A percentile compares a stretch with the other conserved stretches of the same genome.
phyloP scores from a whole-genome alignment of 1,139 yeast genomes.

The Blastobotrys raffinosifermentans region DNA sequence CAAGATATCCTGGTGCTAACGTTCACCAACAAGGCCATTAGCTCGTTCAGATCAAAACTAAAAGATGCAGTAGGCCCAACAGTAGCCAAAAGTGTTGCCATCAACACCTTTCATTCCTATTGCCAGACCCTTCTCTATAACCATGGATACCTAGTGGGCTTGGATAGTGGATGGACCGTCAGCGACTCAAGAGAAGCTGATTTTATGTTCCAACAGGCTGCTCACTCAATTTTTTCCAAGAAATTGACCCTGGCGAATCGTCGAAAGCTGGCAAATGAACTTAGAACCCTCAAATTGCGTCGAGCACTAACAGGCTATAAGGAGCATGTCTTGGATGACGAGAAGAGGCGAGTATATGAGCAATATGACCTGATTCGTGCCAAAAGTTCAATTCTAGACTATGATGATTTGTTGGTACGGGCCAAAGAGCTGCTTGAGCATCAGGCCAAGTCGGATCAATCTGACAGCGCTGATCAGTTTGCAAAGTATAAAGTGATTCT shows the following conservation, averaged over 20 bases:
- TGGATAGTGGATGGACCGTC: slow-evolving; percentile 44
- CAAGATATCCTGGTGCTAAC: slow-evolving; percentile 71
- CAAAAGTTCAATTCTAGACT: slow-evolving; percentile 48
- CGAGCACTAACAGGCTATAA: too few relatives aligned
- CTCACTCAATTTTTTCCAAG: not conserved
- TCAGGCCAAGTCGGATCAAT: slow-evolving; percentile 37
- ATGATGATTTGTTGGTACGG: slow-evolving; percentile 69
- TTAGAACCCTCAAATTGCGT: not conserved
- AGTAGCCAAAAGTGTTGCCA: slow-evolving; percentile 36
- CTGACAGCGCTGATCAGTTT: slow-evolving; percentile 31
- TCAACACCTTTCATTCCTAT: slow-evolving; percentile 85
- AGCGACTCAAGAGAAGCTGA: slow-evolving; percentile 42
- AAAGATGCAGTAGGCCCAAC: slow-evolving; percentile 43
- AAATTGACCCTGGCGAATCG: not conserved
- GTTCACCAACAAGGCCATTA: slow-evolving; percentile 84
- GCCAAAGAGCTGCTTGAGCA: slow-evolving; percentile 46
- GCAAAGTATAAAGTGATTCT: slow-evolving; percentile 65
- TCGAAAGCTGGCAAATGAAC: not conserved
- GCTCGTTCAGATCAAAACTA: slow-evolving; percentile 49
- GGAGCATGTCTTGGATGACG: too few relatives aligned
- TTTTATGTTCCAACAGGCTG: slow-evolving; percentile 5
- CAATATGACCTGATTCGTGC: slow-evolving; percentile 9
- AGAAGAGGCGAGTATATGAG: slow-evolving; percentile 5
- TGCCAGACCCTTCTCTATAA: slow-evolving; percentile 55
- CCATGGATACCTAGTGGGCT: slow-evolving; percentile 49